A percentile compares a stretch with the other conserved stretches of the same genome.
Evolutionary conservation across 352 stramenopile genomes (phyloP).

Genomic region (Globisporangium spiculum): DNA sequence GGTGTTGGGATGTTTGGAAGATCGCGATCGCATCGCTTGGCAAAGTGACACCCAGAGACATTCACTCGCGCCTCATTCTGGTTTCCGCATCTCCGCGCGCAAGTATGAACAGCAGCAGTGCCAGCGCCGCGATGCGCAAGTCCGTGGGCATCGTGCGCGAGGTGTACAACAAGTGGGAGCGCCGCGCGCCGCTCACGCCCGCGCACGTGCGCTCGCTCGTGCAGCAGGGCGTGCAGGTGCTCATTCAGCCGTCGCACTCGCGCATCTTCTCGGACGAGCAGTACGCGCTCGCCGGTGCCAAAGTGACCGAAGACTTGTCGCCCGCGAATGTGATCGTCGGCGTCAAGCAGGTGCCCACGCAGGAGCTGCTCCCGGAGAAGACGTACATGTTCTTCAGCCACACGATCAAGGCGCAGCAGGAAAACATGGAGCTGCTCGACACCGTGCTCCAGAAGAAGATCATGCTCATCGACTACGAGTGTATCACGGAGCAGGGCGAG

Average conservation of each 20-base stretch:
- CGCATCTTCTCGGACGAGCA: constrained; percentile 93
- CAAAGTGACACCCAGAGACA: background rate
- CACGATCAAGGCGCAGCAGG: constrained; percentile 95
- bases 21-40: background rate
- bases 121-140: constrained; percentile 24
- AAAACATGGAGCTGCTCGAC: constrained; percentile 96
- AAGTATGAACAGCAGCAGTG: constrained; percentile 8
- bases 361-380: constrained; percentile 86
- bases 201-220: constrained; percentile 87
- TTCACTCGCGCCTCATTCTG: background rate
- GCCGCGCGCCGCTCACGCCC: constrained; percentile 90
- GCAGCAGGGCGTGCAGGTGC: constrained; percentile 78
- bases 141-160: constrained; percentile 92
- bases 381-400: constrained; percentile 98
- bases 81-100: background rate
- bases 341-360: constrained; percentile 92
- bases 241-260: constrained; percentile 91
- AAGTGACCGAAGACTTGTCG: constrained; percentile 87
- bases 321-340: constrained; percentile 91
- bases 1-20: background rate
- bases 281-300: constrained; percentile 89
- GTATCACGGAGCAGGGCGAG: constrained; percentile 87
- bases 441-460: constrained; percentile 90
- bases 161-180: constrained; percentile 95
- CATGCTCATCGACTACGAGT: constrained; percentile 96